Evolutionary conservation across 2,329 filamentous ascomycete genomes (phyloP), one percentile per base, ranked within the genome.

Genomic region (Phialophora macrospora): DNA sequence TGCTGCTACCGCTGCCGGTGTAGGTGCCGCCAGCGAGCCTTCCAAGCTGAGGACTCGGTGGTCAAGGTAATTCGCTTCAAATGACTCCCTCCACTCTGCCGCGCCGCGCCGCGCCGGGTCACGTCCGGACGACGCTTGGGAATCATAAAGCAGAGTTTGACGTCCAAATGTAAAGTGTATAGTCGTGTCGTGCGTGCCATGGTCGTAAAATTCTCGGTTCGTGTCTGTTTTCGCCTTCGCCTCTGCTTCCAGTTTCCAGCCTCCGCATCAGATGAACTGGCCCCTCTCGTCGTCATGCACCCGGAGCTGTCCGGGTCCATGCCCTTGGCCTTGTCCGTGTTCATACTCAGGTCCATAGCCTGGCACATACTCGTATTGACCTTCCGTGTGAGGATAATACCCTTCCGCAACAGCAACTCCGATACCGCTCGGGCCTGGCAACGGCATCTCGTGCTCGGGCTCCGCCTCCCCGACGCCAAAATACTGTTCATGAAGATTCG

Each of bases 401-500:
- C 38, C 38, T n/a, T 44, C 38, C 17, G 11, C 17, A 20, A 44
- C 7, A 5, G 30, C 41, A 34, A 58, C 55, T 1, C 54, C 61
- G 11, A 22, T 11, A 56, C 4, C 14, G 22, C 62, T 65, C n/a
- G 66, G 62, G 34, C 63, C 66, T 12, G 63, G 60, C 7, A 68
- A 22, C 14, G 38, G 38, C 38, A n/a, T 17, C 14, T n/a, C 14
- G 17, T 44, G 38, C 14, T n/a, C 38, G 4, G 4, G 38, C 5
- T 67, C 61, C 14, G 38, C 24, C 2, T 68, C 68, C 22, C 66
- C 68, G 7, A 22, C 63, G 22, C 69, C 70, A 59, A 72, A 71
- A 55, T 68, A 72, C 55, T 68, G 70, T 34, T 72, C 71, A 62
- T 72, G 71, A n/a, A 72, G 65, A 52, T 69, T 66, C 3, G 68